phyloP scores from a whole-genome alignment of 805 yeast species.

The Yarrowia sp. region DNA sequence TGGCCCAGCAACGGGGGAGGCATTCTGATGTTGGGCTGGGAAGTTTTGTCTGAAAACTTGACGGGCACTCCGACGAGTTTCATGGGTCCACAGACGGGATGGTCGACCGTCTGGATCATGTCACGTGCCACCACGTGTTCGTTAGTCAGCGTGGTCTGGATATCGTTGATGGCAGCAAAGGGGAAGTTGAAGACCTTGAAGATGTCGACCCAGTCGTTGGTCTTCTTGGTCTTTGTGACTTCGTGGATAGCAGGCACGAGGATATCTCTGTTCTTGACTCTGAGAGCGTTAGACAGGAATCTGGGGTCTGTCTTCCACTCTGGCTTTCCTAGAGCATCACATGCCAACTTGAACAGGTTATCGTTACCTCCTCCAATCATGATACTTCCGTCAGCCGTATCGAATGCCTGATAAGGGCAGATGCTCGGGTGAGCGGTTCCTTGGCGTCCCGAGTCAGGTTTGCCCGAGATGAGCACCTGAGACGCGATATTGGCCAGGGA shows the following conservation, averaged over 20 bases:
- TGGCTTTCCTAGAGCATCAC: conserved; percentile 49
- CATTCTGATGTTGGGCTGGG: conserved; percentile 48
- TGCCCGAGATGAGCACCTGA: conserved; percentile 51
- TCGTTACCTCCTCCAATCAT: conserved; percentile 56
- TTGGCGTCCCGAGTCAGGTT: conserved; percentile 53
- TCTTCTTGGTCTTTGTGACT: conserved; percentile 48
- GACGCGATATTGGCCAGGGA: conserved; percentile 54
- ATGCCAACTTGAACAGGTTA: conserved; percentile 49
- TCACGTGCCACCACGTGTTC: conserved; percentile 52
- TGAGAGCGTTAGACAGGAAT: conserved; percentile 50
- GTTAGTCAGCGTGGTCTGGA: conserved; percentile 50
- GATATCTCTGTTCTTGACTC: conserved; percentile 50
- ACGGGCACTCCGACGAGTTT: conserved; percentile 53
- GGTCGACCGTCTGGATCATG: conserved; percentile 51
- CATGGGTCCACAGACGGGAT: conserved; percentile 50
- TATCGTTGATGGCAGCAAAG: conserved; percentile 54
- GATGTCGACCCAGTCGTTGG: conserved; percentile 50
- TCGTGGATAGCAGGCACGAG: conserved; percentile 49
- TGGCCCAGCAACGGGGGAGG: conserved; percentile 54
- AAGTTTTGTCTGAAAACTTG: conserved; percentile 49
- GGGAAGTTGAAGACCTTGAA: conserved; percentile 51
- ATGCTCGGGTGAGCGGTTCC: conserved; percentile 55
- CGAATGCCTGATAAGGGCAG: conserved; percentile 54
- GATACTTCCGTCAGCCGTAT: conserved; percentile 51
- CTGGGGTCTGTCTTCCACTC: conserved; percentile 52